A percentile compares a stretch with the other conserved stretches of the same genome.
These are phyloP conservation scores for Termitomyces sp. DNA, from an alignment of 768 basidiomycete genomes.

Conservation along the genomic window DNA sequence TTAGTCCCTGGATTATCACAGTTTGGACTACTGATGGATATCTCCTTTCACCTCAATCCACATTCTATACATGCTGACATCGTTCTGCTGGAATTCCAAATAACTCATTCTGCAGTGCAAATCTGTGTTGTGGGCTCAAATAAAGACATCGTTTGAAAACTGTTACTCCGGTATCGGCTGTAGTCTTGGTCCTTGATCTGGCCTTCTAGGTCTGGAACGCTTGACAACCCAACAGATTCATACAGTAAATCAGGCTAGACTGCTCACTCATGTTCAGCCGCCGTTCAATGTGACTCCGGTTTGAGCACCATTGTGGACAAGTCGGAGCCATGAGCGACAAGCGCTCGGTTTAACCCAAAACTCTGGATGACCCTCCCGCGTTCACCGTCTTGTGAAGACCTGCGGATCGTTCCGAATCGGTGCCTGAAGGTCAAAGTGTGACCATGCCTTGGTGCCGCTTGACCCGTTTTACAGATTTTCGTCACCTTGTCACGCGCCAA, in stretches of 20 bases:
- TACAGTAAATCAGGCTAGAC: neutral
- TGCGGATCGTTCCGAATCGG: neutral
- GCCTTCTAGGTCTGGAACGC: neutral
- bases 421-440: too few species aligned
- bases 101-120: neutral
- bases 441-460: neutral
- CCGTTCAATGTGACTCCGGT: too few species aligned
- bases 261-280: neutral
- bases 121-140: neutral
- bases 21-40: neutral
- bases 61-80: too few species aligned
- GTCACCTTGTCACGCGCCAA: neutral
- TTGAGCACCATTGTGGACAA: too few species aligned
- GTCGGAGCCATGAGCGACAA: neutral
- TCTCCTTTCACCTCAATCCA: too few species aligned
- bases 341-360: neutral
- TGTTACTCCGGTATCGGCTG: neutral
- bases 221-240: neutral
- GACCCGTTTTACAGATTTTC: neutral
- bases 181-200: neutral
- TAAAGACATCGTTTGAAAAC: neutral
- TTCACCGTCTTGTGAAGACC: neutral
- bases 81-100: neutral
- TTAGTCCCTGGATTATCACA: neutral
- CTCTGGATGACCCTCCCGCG: neutral